Base-by-base conservation (phyloP, 441 rosid genomes). In the Croton setiger region DNA sequence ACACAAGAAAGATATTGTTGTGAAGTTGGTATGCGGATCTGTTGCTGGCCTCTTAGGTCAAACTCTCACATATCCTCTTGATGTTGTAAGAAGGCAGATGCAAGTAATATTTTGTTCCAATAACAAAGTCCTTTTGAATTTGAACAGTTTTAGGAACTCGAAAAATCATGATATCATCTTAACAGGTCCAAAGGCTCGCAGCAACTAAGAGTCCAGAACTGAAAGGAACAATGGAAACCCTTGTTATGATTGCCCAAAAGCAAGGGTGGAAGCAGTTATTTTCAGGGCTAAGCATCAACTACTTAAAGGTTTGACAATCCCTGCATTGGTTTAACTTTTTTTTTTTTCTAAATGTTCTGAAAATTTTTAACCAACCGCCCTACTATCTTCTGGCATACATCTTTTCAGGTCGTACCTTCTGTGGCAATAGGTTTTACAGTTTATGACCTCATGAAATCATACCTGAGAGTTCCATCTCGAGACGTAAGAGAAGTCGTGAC, bases 1-100 rank as follows among this genome's bases (percentile, higher is more conserved):
- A 65, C 88, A 84, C 76, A 87, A 84, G 84, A 87, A 83, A 72
- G 87, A 89, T 66, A 84, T 93, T 66, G 62, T 56, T 12, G 82
- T 93, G 78, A 93, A 93, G 75, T 86, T 89, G 39, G 83, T 84
- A 4, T 87, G 96, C 43, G 98, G 97, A 55, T 93, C 96, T 13
- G 88, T 93, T 5, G 95, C 97, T 62, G 95, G 95, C 76, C 80
- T 91, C 65, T 64, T 91, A 76, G 97, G 97, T 53, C 98, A 93
- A 83, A 93, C 98, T 18, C 87, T 93, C 85, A 89, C 97, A 14
- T 93, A 89, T 73, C 96, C 96, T 60, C 97, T 93, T 21, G 98
- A 93, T 73, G 98, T 91, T 65, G 98, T 93, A 68, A 87, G 97
- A 82, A 93, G 98, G 85, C 95, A 93, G 73, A 91, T 93, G 97